Evolutionary conservation across 2,329 filamentous ascomycete species (phyloP).

Genomic region (Dactylonectria estremocensis): DNA sequence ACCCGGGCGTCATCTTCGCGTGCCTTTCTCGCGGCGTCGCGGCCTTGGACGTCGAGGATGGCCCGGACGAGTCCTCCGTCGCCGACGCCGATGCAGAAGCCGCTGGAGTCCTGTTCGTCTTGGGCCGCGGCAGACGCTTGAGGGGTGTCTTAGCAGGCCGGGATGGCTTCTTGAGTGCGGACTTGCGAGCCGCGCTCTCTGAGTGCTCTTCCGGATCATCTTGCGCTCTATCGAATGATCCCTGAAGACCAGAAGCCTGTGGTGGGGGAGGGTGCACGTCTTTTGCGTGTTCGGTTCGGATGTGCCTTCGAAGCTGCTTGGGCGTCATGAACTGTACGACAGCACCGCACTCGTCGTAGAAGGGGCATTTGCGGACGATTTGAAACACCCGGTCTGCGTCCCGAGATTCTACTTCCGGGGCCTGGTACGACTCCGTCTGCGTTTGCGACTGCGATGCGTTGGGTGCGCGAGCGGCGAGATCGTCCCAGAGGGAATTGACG

Average conservation of each 20-base stretch:
- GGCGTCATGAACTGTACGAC: conserved; percentile 25
- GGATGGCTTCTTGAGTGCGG: neutral
- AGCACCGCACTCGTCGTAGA: conserved; percentile 35
- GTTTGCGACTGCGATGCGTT: neutral
- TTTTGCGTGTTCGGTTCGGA: conserved; percentile 15
- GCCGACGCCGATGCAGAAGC: too few species aligned
- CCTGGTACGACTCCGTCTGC: neutral
- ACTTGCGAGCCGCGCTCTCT: neutral
- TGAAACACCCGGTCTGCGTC: neutral
- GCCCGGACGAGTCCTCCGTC: too few species aligned
- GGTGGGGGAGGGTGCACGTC: conserved; percentile 15
- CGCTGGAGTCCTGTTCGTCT: too few species aligned
- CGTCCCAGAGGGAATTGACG: conserved; percentile 38
- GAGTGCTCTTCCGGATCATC: neutral
- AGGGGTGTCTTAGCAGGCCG: neutral
- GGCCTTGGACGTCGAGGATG: too few species aligned
- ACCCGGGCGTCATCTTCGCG: too few species aligned
- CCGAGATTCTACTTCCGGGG: neutral
- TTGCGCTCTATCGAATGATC: conserved; percentile 1
- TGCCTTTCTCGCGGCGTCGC: too few species aligned
- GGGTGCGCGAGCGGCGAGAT: neutral
- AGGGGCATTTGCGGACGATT: conserved; percentile 22
- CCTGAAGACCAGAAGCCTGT: neutral
- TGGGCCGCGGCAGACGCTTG: neutral
- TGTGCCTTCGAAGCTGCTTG: conserved; percentile 25